Evolutionary conservation across 148 eudicot species (phyloP).

Genomic region (Amaranthus palmeri): DNA sequence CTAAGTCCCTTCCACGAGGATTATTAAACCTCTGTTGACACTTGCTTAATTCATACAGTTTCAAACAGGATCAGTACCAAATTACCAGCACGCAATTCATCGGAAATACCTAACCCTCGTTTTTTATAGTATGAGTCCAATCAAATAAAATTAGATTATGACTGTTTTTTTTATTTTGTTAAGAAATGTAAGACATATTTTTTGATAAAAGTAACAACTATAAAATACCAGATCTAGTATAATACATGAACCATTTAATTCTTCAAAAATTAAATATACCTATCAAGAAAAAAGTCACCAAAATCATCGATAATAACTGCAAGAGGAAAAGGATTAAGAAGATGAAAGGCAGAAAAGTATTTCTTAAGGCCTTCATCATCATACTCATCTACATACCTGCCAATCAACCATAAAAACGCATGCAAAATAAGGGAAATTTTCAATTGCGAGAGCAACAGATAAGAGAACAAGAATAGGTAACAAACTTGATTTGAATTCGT

Average conservation of each 20-base stretch:
- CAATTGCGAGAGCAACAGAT: background rate
- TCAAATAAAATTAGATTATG: too few species aligned
- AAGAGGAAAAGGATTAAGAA: conserved; percentile 46
- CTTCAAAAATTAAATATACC: conserved; percentile 26
- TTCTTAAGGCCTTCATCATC: conserved; percentile 64
- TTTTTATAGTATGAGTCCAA: too few species aligned
- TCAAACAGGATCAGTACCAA: background rate
- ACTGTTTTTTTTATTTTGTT: too few species aligned
- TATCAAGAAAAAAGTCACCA: conserved; percentile 52
- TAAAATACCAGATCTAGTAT: too few species aligned
- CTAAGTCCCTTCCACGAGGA: conserved; percentile 77
- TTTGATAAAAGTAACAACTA: too few species aligned
- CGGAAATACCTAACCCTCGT: too few species aligned
- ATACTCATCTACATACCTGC: conserved; percentile 68
- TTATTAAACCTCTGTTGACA: conserved; percentile 63
- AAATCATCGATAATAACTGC: conserved; percentile 71
- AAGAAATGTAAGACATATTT: too few species aligned
- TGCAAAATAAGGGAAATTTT: background rate
- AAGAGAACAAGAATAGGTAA: background rate
- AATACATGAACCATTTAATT: too few species aligned
- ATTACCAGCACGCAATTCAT: too few species aligned
- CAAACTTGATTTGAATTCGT: conserved; percentile 69
- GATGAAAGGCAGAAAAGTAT: conserved; percentile 76
- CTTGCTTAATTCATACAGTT: conserved; percentile 30
- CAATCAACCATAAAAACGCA: background rate